Percentiles rank a stretch among this genome's conserved stretches.
These are phyloP conservation scores for Sparassis latifolia DNA, from an alignment of 1,284 basidiomycete species.

Conservation along the genomic window DNA sequence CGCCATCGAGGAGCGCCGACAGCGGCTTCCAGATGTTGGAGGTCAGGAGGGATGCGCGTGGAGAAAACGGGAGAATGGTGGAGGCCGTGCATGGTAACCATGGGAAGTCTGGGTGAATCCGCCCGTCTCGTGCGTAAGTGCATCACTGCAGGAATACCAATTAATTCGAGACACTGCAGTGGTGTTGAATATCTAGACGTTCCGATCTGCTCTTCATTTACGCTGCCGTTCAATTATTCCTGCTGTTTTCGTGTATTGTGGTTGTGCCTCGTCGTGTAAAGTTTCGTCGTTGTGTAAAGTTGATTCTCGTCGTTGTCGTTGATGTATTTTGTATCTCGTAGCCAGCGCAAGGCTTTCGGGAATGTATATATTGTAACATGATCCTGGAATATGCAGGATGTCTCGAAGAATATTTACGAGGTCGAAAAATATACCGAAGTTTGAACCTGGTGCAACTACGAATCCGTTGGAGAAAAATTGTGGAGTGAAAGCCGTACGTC, in stretches of 20 bases:
- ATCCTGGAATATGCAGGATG: no score
- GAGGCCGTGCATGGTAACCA: slow-evolving; percentile 15
- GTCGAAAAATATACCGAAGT: no score
- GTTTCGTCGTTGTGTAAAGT: neutral
- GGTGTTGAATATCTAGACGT: neutral
- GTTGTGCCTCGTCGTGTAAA: neutral
- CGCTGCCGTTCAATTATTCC: neutral
- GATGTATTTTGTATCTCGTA: no score
- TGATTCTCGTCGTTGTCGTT: neutral
- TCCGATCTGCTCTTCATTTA: neutral
- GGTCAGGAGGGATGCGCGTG: slow-evolving; percentile 14
- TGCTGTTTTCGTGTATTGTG: slow-evolving; percentile 1
- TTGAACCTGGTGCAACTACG: no score
- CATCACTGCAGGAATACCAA: neutral
- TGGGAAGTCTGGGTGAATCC: slow-evolving; percentile 11
- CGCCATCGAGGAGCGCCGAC: slow-evolving; percentile 15
- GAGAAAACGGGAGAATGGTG: slow-evolving; percentile 16
- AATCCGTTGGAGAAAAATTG: no score
- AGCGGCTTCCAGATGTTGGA: slow-evolving; percentile 13
- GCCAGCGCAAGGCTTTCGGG: no score
- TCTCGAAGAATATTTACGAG: no score
- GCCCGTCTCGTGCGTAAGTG: neutral
- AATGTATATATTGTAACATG: no score
- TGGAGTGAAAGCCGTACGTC: no score
- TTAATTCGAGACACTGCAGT: no score